Percentiles rank a stretch among this genome's conserved stretches.
phyloP scores from a whole-genome alignment of 2,329 filamentous ascomycete genomes.

The Rugonectria rugulosa region DNA sequence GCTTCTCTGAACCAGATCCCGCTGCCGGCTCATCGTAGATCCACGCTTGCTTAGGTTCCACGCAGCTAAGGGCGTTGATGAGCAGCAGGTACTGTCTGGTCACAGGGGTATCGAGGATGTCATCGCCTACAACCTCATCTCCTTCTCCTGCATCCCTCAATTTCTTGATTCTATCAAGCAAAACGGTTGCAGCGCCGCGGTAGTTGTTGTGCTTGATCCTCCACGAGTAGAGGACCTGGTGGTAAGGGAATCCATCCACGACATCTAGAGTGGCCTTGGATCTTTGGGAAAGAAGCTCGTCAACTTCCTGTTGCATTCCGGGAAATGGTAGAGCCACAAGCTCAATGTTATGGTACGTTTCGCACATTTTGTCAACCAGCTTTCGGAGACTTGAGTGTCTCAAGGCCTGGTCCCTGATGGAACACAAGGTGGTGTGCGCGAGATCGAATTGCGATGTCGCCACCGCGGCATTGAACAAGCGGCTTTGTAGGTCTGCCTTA shows the following conservation, averaged over 20 bases:
- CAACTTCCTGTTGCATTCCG: slow-evolving; percentile 78
- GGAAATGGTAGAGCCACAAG: slow-evolving; percentile 82
- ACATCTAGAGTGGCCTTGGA: slow-evolving; percentile 75
- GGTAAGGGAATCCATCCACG: slow-evolving; percentile 76
- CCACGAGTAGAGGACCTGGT: slow-evolving; percentile 91
- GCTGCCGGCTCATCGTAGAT: slow-evolving; percentile 59
- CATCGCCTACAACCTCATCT: slow-evolving; percentile 61
- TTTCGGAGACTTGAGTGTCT: slow-evolving; percentile 75
- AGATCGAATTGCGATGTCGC: slow-evolving; percentile 81
- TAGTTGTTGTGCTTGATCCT: slow-evolving; percentile 85
- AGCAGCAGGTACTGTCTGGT: slow-evolving; percentile 85
- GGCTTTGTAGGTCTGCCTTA: slow-evolving; percentile 77
- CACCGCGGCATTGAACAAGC: slow-evolving; percentile 83
- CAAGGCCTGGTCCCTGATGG: slow-evolving; percentile 75
- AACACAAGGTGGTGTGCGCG: slow-evolving; percentile 80
- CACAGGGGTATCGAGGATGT: slow-evolving; percentile 68
- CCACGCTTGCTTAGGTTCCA: slow-evolving; percentile 82
- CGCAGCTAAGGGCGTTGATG: slow-evolving; percentile 91
- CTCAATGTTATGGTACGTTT: slow-evolving; percentile 68
- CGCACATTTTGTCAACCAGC: slow-evolving; percentile 74
- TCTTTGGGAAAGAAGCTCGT: slow-evolving; percentile 76
- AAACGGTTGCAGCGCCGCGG: slow-evolving; percentile 74
- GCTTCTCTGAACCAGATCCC: slow-evolving; percentile 53
- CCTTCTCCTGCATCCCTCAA: slow-evolving; percentile 66
- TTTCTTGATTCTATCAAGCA: slow-evolving; percentile 70